Evolutionary conservation across 495 filamentous ascomycete genomes (phyloP).

Genomic region (Coniosporium apollinis): DNA sequence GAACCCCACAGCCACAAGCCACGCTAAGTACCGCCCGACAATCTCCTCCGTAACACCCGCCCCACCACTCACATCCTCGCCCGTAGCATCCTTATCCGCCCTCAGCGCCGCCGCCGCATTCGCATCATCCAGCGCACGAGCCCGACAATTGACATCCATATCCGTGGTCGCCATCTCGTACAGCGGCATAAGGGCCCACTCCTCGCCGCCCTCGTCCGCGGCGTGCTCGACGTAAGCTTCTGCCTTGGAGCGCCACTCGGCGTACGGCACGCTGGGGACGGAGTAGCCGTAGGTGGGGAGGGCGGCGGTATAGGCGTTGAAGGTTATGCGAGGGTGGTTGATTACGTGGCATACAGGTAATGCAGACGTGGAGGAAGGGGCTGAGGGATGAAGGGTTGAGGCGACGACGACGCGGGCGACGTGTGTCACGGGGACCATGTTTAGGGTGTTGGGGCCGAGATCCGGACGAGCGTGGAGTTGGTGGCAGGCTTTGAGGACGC

Average conservation of each 20-base stretch:
- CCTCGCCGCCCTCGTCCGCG: conserved; percentile 26
- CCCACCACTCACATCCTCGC: conserved; percentile 44
- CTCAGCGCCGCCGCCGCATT: conserved; percentile 51
- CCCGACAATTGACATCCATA: conserved; percentile 59
- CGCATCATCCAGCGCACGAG: conserved; percentile 62
- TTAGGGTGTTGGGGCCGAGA: conserved; percentile 68
- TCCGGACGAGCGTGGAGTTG: conserved; percentile 56
- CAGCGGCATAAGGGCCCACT: conserved; percentile 68
- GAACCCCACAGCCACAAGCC: conserved; percentile 55
- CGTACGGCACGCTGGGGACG: conserved; percentile 51
- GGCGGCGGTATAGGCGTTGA: conserved; percentile 58
- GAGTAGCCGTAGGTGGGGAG: conserved; percentile 65
- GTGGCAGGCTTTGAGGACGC: conserved; percentile 77
- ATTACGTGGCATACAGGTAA: conserved; percentile 63
- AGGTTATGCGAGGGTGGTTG: conserved; percentile 58
- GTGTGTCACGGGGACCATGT: conserved; percentile 76
- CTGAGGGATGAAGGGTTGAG: conserved; percentile 46
- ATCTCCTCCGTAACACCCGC: conserved; percentile 47
- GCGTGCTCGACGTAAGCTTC: conserved; percentile 22
- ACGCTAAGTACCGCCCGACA: conserved; percentile 58
- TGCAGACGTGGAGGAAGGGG: conserved; percentile 26
- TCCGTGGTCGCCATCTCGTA: conserved; percentile 72
- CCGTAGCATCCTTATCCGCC: conserved; percentile 44
- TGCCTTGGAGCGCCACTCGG: conserved; percentile 21
- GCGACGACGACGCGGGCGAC: conserved; percentile 68